Evolutionary conservation across 345 rosid species (phyloP).

Genomic region (Salix caprea): DNA sequence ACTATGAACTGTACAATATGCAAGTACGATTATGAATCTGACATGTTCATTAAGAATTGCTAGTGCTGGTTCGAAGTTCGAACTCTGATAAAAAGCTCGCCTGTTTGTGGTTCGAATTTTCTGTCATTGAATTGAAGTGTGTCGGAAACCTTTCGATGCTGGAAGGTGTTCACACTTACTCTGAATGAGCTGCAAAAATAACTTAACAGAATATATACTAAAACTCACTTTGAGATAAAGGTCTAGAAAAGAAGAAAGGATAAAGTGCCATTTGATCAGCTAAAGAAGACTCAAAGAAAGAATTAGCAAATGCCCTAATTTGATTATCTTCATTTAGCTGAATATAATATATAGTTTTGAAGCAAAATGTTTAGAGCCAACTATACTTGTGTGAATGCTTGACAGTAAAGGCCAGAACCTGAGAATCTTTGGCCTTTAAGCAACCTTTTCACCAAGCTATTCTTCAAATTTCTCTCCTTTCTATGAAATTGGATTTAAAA

Average conservation of each 20-base stretch:
- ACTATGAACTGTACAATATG: neutral
- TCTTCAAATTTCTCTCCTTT: conserved; percentile 33
- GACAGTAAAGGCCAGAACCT: conserved; percentile 28
- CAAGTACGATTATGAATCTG: neutral
- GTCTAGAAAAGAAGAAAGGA: neutral
- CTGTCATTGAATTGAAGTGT: neutral
- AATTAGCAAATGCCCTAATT: neutral
- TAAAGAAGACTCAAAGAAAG: neutral
- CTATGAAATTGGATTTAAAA: neutral
- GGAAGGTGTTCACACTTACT: neutral
- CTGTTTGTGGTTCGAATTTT: neutral
- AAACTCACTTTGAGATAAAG: neutral
- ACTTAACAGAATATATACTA: neutral
- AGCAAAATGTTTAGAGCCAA: neutral
- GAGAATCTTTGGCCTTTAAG: conserved; percentile 80
- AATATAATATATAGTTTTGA: neutral
- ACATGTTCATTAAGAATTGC: neutral
- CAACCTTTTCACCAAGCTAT: conserved; percentile 90
- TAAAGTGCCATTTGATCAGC: neutral
- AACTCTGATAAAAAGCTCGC: neutral
- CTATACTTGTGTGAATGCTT: conserved; percentile 26
- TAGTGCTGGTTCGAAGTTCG: neutral
- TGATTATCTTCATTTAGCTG: neutral
- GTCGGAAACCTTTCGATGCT: neutral
- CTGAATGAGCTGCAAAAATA: neutral